Evolutionary conservation across 768 basidiomycete species (phyloP).

Genomic region (Clitopilus hobsonii): DNA sequence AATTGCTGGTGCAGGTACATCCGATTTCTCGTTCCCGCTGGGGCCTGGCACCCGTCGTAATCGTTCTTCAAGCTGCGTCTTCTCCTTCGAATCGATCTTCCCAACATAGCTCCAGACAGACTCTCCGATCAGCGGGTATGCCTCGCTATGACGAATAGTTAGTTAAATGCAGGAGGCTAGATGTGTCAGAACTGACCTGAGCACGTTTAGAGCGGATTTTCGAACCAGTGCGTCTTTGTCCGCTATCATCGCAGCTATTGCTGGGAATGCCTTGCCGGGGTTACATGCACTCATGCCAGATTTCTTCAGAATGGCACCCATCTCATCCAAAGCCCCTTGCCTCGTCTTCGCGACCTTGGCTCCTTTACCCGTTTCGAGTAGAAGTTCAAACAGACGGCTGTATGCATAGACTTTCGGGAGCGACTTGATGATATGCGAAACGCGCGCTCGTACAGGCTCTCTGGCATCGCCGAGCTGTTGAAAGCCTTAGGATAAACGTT

Average conservation of each 20-base stretch:
- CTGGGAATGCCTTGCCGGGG: slow-evolving; percentile 73
- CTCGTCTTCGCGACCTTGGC: slow-evolving; percentile 91
- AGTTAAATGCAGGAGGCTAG: slow-evolving; percentile 2
- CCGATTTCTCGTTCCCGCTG: slow-evolving; percentile 40
- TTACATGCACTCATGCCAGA: slow-evolving; percentile 83
- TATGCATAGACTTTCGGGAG: slow-evolving; percentile 90
- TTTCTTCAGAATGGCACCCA: slow-evolving; percentile 70
- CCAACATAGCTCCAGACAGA: slow-evolving; percentile 81
- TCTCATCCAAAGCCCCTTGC: slow-evolving; percentile 81
- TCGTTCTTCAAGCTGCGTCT: slow-evolving; percentile 88
- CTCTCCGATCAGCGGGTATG: slow-evolving; percentile 79
- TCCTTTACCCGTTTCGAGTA: slow-evolving; percentile 85
- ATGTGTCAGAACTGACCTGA: slow-evolving; percentile 59
- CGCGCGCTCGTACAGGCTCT: slow-evolving; percentile 73
- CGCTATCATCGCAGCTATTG: slow-evolving; percentile 73
- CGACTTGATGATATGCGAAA: slow-evolving; percentile 79
- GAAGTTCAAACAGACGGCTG: slow-evolving; percentile 83
- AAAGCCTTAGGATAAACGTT: slow-evolving; percentile 1
- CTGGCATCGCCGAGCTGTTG: slow-evolving; percentile 91
- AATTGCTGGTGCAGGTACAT: slow-evolving; percentile 38
- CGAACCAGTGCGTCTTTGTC: slow-evolving; percentile 89
- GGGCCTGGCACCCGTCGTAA: slow-evolving; percentile 77
- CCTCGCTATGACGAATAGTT: slow-evolving; percentile 50
- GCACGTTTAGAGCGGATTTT: slow-evolving; percentile 75
- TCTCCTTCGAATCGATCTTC: slow-evolving; percentile 75